Percentiles rank a stretch among this genome's conserved stretches.
phyloP scores from a whole-genome alignment of 139 green algal species.

The Penium margaritaceum region DNA sequence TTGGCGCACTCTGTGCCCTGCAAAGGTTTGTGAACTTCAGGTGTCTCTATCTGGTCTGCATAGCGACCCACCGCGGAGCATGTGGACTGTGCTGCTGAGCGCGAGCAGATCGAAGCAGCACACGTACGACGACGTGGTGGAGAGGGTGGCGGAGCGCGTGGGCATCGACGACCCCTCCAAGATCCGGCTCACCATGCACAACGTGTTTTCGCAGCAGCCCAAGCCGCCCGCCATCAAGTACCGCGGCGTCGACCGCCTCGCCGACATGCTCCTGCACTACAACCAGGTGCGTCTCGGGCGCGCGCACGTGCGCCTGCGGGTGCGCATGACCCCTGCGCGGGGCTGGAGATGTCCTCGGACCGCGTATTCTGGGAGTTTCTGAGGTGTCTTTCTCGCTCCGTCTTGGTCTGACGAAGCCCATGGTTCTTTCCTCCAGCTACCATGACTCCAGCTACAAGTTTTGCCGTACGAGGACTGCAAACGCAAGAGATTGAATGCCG shows the following conservation, averaged over 20 bases:
- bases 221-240: constrained; percentile 59
- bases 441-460: neutral
- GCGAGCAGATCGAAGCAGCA: constrained; percentile 55
- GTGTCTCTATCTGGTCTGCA: no score
- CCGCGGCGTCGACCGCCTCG: constrained; percentile 48
- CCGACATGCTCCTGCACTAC: constrained; percentile 62
- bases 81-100: no score
- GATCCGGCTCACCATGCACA: constrained; percentile 75
- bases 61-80: no score
- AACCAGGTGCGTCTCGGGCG: constrained; percentile 40
- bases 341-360: no score
- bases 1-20: no score
- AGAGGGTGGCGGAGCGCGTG: constrained; percentile 56
- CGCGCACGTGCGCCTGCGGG: neutral
- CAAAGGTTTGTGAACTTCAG: no score
- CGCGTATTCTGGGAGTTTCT: no score
- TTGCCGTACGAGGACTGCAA: no score
- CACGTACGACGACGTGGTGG: constrained; percentile 72
- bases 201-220: constrained; percentile 61
- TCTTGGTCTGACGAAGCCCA: neutral
- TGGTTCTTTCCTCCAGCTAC: neutral
- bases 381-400: no score
- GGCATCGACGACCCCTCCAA: constrained; percentile 45
- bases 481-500: no score
- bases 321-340: no score